Percentiles rank a stretch among this genome's conserved stretches.
These are phyloP conservation scores for Syncephalastrum racemosum DNA, from an alignment of 371 early-diverging fungal genomes.

Conservation along the genomic window DNA sequence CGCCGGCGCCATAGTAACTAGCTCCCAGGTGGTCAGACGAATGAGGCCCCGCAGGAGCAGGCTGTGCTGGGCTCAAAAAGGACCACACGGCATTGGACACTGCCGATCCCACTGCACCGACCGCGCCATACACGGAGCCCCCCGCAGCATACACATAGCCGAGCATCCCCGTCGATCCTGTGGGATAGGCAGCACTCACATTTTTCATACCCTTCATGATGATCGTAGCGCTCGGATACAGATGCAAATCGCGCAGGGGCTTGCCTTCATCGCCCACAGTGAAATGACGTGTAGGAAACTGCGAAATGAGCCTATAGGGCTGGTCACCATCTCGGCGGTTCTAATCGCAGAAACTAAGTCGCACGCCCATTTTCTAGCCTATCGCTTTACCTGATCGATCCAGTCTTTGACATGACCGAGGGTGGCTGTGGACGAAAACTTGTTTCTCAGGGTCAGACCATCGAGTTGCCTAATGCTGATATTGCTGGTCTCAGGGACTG, in stretches of 20 bases:
- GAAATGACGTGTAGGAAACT: conserved; percentile 47
- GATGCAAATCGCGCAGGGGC: conserved; percentile 40
- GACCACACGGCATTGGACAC: conserved; percentile 17
- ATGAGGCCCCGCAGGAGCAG: background rate
- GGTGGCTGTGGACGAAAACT: conserved; percentile 40
- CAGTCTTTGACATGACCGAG: conserved; percentile 32
- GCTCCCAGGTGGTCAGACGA: background rate
- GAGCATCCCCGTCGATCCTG: conserved; percentile 11
- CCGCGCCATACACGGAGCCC: conserved; percentile 25
- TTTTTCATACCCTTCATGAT: conserved; percentile 51
- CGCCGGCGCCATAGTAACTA: background rate
- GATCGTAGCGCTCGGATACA: conserved; percentile 59
- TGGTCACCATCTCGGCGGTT: conserved; percentile 38
- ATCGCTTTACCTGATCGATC: conserved; percentile 31
- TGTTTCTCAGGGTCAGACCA: conserved; percentile 38
- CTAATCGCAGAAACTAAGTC: conserved; percentile 9
- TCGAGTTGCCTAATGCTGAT: conserved; percentile 47
- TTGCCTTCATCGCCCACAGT: conserved; percentile 41
- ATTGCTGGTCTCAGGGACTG: conserved; percentile 18
- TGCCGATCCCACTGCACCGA: conserved; percentile 21
- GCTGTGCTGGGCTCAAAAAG: conserved; percentile 20
- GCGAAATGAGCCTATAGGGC: conserved; percentile 41
- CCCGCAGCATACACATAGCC: conserved; percentile 28
- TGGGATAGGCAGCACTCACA: conserved; percentile 26
- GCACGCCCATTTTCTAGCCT: background rate